A percentile compares a stretch with the other conserved stretches of the same genome.
Conservation (phyloP, 768 basidiomycete genomes). For the Tylopilus subfusipes region DNA sequence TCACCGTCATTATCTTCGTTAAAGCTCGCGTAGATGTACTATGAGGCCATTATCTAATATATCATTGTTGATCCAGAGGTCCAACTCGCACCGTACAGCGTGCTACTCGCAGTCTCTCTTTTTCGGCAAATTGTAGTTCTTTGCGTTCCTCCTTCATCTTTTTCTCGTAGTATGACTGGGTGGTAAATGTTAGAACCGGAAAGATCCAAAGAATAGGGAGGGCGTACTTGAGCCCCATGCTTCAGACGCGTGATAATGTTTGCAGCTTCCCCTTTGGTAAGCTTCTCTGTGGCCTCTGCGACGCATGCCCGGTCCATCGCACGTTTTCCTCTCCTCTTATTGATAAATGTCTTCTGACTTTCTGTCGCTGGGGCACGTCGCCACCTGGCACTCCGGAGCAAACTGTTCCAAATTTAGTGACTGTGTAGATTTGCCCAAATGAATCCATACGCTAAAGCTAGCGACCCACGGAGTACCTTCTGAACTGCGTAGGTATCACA, state of each 20-base stretch:
- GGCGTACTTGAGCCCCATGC: constrained; percentile 67
- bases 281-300: constrained; percentile 30
- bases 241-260: constrained; percentile 74
- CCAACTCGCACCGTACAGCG: constrained; percentile 63
- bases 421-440: background rate
- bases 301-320: constrained; percentile 16
- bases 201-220: background rate
- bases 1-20: constrained; percentile 54
- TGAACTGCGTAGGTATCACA: constrained; percentile 63
- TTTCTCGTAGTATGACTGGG: constrained; percentile 55
- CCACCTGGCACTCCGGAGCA: constrained; percentile 67
- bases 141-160: constrained; percentile 42
- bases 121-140: constrained; percentile 33
- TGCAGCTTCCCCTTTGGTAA: constrained; percentile 80
- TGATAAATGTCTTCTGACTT: constrained; percentile 54
- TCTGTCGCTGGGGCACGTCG: constrained; percentile 57
- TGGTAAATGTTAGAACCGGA: background rate
- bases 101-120: constrained; percentile 49
- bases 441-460: constrained; percentile 46
- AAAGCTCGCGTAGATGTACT: background rate
- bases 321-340: constrained; percentile 46
- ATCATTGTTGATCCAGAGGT: constrained; percentile 33
- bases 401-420: constrained; percentile 34
- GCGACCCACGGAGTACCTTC: constrained; percentile 51
- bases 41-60: background rate